phyloP scores from a whole-genome alignment of 192 early-diverging fungal species.

The Backusella liffmaniae region DNA sequence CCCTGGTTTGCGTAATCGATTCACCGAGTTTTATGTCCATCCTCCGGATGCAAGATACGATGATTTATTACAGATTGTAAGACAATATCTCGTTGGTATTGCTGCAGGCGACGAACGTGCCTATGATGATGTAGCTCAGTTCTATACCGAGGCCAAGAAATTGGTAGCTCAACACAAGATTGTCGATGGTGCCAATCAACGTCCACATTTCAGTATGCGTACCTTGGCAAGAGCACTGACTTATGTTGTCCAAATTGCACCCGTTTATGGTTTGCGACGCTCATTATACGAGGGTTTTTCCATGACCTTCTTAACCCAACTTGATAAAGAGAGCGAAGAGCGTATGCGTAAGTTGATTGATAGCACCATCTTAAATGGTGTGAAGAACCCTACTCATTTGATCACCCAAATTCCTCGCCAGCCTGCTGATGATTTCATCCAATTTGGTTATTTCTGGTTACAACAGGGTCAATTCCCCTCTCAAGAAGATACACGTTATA shows the following conservation, averaged over 20 bases:
- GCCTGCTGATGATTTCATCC: constrained; percentile 56
- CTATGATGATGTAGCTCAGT: constrained; percentile 70
- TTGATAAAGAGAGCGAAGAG: constrained; percentile 67
- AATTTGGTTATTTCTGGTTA: constrained; percentile 90
- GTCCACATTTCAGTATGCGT: constrained; percentile 90
- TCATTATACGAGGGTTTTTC: constrained; percentile 89
- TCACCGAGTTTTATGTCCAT: constrained; percentile 95
- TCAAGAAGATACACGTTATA: constrained; percentile 56
- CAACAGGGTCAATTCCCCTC: constrained; percentile 45
- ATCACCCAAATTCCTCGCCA: constrained; percentile 59
- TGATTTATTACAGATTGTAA: constrained; percentile 83
- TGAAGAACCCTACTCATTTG: constrained; percentile 53
- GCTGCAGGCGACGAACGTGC: constrained; percentile 57
- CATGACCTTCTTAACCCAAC: constrained; percentile 95
- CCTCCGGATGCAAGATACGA: constrained; percentile 78
- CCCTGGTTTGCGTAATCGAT: constrained; percentile 84
- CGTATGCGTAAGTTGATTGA: constrained; percentile 54
- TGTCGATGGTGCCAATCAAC: constrained; percentile 86
- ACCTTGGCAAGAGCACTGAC: constrained; percentile 86
- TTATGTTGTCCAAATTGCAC: constrained; percentile 69
- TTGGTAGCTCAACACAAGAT: constrained; percentile 69
- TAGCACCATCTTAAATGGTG: constrained; percentile 55
- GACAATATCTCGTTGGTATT: constrained; percentile 69
- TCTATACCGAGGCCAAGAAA: constrained; percentile 77
- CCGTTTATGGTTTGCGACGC: constrained; percentile 78